Evolutionary conservation across 2,329 filamentous ascomycete species (phyloP), one percentile per base, ranked within the genome.

Genomic region (Talaromyces sp.): DNA sequence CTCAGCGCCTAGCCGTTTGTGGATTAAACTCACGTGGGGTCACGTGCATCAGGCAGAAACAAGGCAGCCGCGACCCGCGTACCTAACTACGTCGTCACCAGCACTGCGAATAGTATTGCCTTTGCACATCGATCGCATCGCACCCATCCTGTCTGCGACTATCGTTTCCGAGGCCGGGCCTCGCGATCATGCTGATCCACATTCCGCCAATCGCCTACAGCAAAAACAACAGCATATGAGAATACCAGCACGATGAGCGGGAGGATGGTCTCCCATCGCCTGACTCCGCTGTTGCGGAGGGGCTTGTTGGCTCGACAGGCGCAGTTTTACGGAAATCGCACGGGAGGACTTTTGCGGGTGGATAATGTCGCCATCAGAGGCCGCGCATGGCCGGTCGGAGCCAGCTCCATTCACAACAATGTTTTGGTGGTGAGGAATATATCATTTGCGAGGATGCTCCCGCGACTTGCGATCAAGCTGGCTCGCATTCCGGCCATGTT

Each of bases 401-500:
- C 82, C 56, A 94, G 91, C 70, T 84, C 88, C 24, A 91, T 96
- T 67, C 92, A 96, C 75, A 70, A 69, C 60, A 95, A 96, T 79
- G 77, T 88, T 24, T 83, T 85, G 57, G 83, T 83, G 17, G 82
- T 86, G 48, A 81, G 86, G 57, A 81, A 82, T 58, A 85, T 88
- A 54, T 88, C 85, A n/a, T 88, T 89, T 69, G 80, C 81, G n/a
- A 78, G 86, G 51, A 80, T 82, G 12, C 79, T 99, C 32, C 95
- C 95, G 1, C 93, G 91, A 72, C 82, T 99, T 56, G 87, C 94
- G n/a, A 77, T 94, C 70, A 99, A 97, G 79, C 88, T 99, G 67
- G 83, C 88, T 38, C 86, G 92, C 60, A 81, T 96, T 58, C 94
- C 94, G 21, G 94, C 94, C 61, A 88, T 97, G 79, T 92, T 96